Evolutionary conservation across 148 eudicot species (phyloP).

Genomic region (Selenicereus undatus): DNA sequence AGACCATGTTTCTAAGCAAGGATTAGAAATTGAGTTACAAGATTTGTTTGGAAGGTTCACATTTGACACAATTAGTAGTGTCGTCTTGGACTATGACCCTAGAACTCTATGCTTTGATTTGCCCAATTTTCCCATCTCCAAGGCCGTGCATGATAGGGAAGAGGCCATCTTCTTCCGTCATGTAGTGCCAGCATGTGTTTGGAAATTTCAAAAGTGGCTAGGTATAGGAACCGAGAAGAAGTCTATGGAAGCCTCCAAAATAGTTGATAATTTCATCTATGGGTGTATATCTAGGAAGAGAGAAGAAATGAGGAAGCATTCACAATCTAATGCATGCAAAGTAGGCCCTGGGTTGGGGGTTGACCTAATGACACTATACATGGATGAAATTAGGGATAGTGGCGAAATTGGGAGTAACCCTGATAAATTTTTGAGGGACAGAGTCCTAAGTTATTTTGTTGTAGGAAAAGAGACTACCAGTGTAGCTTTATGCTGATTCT

Average conservation of each 20-base stretch:
- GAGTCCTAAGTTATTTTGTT: slow-evolving; percentile 12
- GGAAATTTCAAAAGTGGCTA: slow-evolving; percentile 48
- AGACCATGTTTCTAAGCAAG: slow-evolving; percentile 10
- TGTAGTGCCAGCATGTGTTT: slow-evolving; percentile 29
- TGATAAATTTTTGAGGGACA: slow-evolving; percentile 17
- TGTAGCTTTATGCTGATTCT: slow-evolving; percentile 32
- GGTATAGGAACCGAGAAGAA: slow-evolving; percentile 40
- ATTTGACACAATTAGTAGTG: slow-evolving; percentile 33
- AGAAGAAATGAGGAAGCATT: slow-evolving; percentile 3
- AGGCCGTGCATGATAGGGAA: slow-evolving; percentile 32
- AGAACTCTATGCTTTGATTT: slow-evolving; percentile 24
- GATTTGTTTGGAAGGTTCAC: slow-evolving; percentile 40
- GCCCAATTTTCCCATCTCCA: slow-evolving; percentile 24
- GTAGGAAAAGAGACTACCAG: slow-evolving; percentile 38
- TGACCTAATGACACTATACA: slow-evolving; percentile 31
- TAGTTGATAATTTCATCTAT: slow-evolving; percentile 21
- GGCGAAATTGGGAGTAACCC: neutral
- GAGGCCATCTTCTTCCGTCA: slow-evolving; percentile 32
- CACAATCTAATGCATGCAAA: neutral
- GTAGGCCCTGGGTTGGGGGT: neutral
- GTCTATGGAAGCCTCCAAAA: slow-evolving; percentile 12
- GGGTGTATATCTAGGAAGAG: slow-evolving; percentile 16
- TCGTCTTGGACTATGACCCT: slow-evolving; percentile 40
- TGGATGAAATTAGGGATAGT: slow-evolving; percentile 7
- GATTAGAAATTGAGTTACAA: slow-evolving; percentile 36